A percentile compares a stretch with the other conserved stretches of the same genome.
phyloP scores from a whole-genome alignment of 257 asterid species.

The Solanum sitiens region DNA sequence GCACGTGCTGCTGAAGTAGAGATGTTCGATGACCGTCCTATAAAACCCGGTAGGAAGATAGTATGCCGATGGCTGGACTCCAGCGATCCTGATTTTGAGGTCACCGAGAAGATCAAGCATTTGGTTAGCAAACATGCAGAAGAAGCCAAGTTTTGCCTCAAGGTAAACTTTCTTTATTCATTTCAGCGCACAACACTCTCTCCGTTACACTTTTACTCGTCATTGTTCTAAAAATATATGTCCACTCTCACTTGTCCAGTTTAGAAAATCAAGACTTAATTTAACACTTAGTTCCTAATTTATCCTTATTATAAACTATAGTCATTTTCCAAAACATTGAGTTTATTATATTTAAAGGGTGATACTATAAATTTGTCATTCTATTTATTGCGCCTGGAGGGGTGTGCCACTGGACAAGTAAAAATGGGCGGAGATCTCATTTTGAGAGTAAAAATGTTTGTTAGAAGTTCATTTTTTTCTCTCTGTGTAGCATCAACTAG shows the following conservation, averaged over 20 bases:
- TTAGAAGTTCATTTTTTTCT: neutral
- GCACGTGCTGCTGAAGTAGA: slow-evolving; percentile 36
- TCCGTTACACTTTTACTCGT: neutral
- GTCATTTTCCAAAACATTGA: neutral
- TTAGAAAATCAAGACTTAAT: neutral
- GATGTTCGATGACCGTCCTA: slow-evolving; percentile 83
- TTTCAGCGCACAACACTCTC: neutral
- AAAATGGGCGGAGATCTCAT: neutral
- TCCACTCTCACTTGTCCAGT: neutral
- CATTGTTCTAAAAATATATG: neutral
- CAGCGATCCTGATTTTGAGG: slow-evolving; percentile 47
- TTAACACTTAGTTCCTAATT: neutral
- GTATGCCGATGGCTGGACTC: slow-evolving; percentile 52
- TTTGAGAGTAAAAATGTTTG: neutral
- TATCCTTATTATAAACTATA: neutral
- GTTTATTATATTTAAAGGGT: neutral
- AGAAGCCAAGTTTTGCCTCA: slow-evolving; percentile 42
- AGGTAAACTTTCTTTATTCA: slow-evolving; percentile 20
- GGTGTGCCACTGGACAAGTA: neutral
- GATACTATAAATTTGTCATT: neutral
- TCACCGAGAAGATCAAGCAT: slow-evolving; percentile 34
- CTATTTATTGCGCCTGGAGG: neutral
- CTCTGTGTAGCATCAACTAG: slow-evolving; percentile 1
- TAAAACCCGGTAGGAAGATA: slow-evolving; percentile 45
- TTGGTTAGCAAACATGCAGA: slow-evolving; percentile 37